Evolutionary conservation across 2,329 filamentous ascomycete species (phyloP).

Genomic region (Xenosphaeropsis pyriputrescens): DNA sequence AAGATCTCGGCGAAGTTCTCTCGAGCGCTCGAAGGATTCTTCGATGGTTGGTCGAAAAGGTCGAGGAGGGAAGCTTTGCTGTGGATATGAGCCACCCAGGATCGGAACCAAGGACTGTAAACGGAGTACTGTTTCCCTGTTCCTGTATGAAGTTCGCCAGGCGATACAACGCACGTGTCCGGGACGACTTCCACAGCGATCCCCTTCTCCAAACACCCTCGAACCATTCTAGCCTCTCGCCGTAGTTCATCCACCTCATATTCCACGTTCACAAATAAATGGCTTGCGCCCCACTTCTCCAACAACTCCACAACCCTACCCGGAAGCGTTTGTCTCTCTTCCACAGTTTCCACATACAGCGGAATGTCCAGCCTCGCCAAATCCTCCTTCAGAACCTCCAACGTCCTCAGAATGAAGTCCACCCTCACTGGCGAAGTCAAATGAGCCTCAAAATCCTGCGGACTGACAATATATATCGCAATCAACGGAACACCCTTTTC

Average conservation of each 20-base stretch:
- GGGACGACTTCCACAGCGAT: slow-evolving; percentile 60
- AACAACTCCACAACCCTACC: slow-evolving; percentile 48
- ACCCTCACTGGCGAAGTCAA: slow-evolving; percentile 57
- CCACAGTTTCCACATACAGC: slow-evolving; percentile 58
- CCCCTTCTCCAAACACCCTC: slow-evolving; percentile 41
- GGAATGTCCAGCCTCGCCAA: slow-evolving; percentile 62
- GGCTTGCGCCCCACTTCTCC: slow-evolving; percentile 56
- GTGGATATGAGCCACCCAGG: slow-evolving; percentile 64
- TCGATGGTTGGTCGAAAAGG: slow-evolving; percentile 37
- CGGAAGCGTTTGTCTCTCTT: slow-evolving; percentile 47
- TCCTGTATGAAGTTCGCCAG: slow-evolving; percentile 51
- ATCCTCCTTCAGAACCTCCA: slow-evolving; percentile 50
- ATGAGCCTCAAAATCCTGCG: slow-evolving; percentile 76
- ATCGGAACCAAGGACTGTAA: slow-evolving; percentile 67
- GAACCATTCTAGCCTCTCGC: slow-evolving; percentile 55
- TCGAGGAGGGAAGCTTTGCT: slow-evolving; percentile 53
- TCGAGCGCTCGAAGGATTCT: slow-evolving; percentile 32
- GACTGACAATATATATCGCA: slow-evolving; percentile 65
- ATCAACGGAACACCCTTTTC: slow-evolving; percentile 58
- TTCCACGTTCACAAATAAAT: slow-evolving; percentile 73
- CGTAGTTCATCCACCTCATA: slow-evolving; percentile 86
- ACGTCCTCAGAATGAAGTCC: slow-evolving; percentile 65
- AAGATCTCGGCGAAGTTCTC: slow-evolving; percentile 42
- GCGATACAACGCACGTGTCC: slow-evolving; percentile 71
- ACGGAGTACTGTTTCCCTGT: slow-evolving; percentile 70